Base-by-base conservation (phyloP, 305 asterid species). In the Withania somnifera region DNA sequence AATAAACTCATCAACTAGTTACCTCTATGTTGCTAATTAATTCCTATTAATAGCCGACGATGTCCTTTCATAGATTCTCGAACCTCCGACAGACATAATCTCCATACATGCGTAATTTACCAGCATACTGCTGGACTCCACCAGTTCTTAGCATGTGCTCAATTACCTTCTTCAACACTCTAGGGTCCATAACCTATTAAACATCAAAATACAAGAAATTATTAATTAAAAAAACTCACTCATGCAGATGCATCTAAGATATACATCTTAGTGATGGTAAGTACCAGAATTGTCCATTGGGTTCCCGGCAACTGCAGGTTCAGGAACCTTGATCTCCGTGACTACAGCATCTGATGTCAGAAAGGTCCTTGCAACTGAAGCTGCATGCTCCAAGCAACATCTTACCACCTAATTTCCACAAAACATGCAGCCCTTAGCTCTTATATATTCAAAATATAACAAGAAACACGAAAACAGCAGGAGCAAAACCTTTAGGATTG, bases 361-460 rank as follows among this genome's bases (percentile, higher is more conserved):
- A 85, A 88, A 88, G 34, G 88, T 88, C 85, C 75, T 87, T 61
- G 91, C 91, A 7, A 88, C 91, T 0, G 91, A 88, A 11, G 91
- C 87, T 0, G 91, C 89, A 83, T 88, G 91, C 86, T 88, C 91
- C 82, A 88, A 56, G 85, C 91, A 88, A 82, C 91, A 88, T 84
- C 91, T 79, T 69, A 88, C 91, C 81, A 88, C 91, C 91, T 88
- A 84, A 42, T 19, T 51, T 66, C 81, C 73, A 53, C 42, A 64
- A 66, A 40, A 77, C 61, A 53, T 67, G 76, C 76, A 67, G 24
- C 17, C 73, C 30, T 67, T n/a, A 67, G 76, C 51, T 67, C 36
- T 36, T 13, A 28, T 11, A 28, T 11, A 32, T 14, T 24, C 34
- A 6, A 30, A 17, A 47, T 8, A 32, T 14, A 36, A 7, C 2